Percentiles rank a stretch among this genome's conserved stretches.
phyloP scores from a whole-genome alignment of 1,139 yeast genomes.

The Scheffersomyces illinoinensis region DNA sequence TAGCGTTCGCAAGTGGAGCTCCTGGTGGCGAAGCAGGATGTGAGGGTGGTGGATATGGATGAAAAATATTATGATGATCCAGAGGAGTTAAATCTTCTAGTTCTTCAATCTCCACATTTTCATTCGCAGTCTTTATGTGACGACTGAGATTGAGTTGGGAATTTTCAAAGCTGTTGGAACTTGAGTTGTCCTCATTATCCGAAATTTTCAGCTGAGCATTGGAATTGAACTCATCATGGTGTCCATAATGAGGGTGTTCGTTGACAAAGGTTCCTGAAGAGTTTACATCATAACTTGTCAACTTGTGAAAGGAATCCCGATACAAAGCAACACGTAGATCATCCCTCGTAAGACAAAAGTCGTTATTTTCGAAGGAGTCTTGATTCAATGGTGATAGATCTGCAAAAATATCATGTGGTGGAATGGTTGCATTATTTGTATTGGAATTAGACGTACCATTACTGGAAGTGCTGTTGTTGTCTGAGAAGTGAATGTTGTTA shows the following conservation, averaged over 20 bases:
- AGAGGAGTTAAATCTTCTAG: neutral
- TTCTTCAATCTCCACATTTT: neutral
- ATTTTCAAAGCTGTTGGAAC: slow-evolving; percentile 10
- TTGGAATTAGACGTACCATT: neutral
- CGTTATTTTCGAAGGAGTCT: slow-evolving; percentile 9
- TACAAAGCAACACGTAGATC: slow-evolving; percentile 20
- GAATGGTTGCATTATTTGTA: neutral
- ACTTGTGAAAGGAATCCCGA: slow-evolving; percentile 16
- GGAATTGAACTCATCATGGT: neutral
- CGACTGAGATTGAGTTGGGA: slow-evolving; percentile 8
- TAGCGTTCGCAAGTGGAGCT: slow-evolving; percentile 14
- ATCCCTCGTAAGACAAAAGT: slow-evolving; percentile 16
- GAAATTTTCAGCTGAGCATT: slow-evolving; percentile 1
- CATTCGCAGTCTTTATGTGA: slow-evolving; percentile 9
- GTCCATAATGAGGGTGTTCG: neutral
- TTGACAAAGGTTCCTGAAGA: slow-evolving; percentile 7
- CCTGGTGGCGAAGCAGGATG: slow-evolving; percentile 7
- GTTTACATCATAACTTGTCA: slow-evolving; percentile 2
- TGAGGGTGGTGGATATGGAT: slow-evolving; percentile 10
- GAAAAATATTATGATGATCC: slow-evolving; percentile 6
- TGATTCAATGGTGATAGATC: slow-evolving; percentile 12
- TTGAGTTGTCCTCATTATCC: slow-evolving; percentile 6
- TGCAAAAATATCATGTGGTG: slow-evolving; percentile 13
- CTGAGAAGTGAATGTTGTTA: neutral
- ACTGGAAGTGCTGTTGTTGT: neutral